Evolutionary conservation across 2,329 filamentous ascomycete species (phyloP).

Genomic region (Dactylellina parvicollis): DNA sequence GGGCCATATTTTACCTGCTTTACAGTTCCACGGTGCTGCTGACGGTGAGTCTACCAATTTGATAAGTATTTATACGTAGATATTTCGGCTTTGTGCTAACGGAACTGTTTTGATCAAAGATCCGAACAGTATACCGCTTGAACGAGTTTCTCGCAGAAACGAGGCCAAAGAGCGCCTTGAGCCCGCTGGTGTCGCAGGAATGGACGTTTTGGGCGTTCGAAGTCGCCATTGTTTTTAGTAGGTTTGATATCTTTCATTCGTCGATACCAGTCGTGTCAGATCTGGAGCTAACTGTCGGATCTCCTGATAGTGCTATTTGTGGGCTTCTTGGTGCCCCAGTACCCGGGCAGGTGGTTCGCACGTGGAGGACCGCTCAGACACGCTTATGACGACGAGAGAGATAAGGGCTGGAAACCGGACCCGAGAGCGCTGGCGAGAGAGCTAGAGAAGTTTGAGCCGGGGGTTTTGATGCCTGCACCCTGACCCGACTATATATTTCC

Average conservation of each 20-base stretch:
- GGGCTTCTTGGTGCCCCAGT: conserved; percentile 29
- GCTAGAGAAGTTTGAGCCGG: background rate
- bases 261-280: background rate
- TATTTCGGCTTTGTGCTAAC: no score
- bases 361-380: conserved; percentile 16
- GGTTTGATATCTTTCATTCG: no score
- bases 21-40: conserved; percentile 14
- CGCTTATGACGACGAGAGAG: background rate
- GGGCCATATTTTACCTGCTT: conserved; percentile 12
- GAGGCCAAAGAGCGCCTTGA: background rate
- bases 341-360: conserved; percentile 36
- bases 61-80: background rate
- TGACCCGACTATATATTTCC: no score
- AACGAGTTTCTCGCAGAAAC: conserved; percentile 15
- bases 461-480: no score
- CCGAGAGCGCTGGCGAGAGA: background rate
- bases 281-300: background rate
- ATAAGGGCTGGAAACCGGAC: background rate
- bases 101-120: background rate
- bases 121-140: conserved; percentile 35
- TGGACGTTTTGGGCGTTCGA: conserved; percentile 46
- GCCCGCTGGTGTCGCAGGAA: conserved; percentile 25
- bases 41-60: conserved; percentile 8
- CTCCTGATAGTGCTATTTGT: conserved; percentile 20
- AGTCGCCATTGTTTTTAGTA: conserved; percentile 16